Base-by-base conservation (phyloP, 176 grass and related monocot genomes). In the Lolium rigidum region DNA sequence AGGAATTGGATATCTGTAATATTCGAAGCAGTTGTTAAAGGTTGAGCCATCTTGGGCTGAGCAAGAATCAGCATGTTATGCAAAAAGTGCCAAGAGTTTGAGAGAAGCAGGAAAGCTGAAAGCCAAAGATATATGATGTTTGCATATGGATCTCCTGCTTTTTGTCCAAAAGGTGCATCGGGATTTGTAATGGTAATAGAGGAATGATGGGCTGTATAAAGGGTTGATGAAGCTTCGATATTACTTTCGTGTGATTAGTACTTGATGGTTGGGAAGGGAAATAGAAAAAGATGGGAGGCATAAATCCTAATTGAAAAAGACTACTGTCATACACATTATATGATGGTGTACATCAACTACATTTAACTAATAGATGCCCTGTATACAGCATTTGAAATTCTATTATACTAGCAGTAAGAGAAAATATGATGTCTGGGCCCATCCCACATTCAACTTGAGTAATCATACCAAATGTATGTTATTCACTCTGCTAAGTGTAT, bases 11-110 rank as follows among this genome's bases (percentile, higher is more conserved):
- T 49, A 39, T 49, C 47, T 75, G n/a, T 74, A 17, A 75, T 75
- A 75, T 46, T 28, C 50, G 46, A 75, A 51, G 13, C 72, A 75
- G 14, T 51, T 75, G 46, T 26, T 51, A 51, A 75, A 75, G 72
- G 13, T 51, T 70, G 21, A 22, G 7, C 46, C 24, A 16, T 7
- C 71, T 50, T 74, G 12, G 21, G 46, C 28, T 74, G 71, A 50
- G 6, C 22, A 74, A 50, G 46, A 51, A 51, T 46, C 71, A 74
- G 13, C 71, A 51, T 25, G 24, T 7, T 46, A 74, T 74, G 21
- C 71, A 50, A 74, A 49, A 51, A 50, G 12, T 50, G 70, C 21
- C 44, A 74, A 4, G 12, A 49, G 70, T 74, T 76, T 52, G 24
- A 52, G 24, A 10, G 72, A 76, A 31, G n/a, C n/a, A 31, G 22